Evolutionary conservation across 2,329 filamentous ascomycete genomes (phyloP).

Genomic region (Botrytis elliptica): DNA sequence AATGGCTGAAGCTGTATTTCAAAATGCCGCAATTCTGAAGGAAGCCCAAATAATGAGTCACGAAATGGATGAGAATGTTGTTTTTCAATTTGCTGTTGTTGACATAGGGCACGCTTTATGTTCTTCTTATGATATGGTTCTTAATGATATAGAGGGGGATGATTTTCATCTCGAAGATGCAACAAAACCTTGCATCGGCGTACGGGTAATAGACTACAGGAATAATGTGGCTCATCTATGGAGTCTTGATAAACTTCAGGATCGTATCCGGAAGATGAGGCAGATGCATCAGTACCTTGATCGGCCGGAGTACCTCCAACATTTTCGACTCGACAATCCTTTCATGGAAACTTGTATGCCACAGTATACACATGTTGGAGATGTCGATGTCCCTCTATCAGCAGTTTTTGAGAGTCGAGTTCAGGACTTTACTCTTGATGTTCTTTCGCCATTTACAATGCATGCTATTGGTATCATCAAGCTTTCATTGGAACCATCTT

Average conservation of each 20-base stretch:
- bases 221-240: conserved; percentile 84
- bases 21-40: conserved; percentile 83
- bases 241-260: conserved; percentile 89
- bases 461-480: conserved; percentile 89
- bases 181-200: conserved; percentile 84
- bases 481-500: conserved; percentile 88
- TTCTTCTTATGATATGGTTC: conserved; percentile 94
- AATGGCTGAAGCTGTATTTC: conserved; percentile 89
- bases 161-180: conserved; percentile 78
- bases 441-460: conserved; percentile 87
- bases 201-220: conserved; percentile 89
- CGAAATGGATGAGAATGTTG: conserved; percentile 86
- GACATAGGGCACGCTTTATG: conserved; percentile 84
- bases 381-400: conserved; percentile 86
- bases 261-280: conserved; percentile 86
- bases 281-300: conserved; percentile 97
- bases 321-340: conserved; percentile 88
- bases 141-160: conserved; percentile 85
- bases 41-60: conserved; percentile 98
- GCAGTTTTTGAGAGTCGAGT: conserved; percentile 94
- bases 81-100: conserved; percentile 92
- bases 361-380: conserved; percentile 87
- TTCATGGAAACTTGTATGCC: conserved; percentile 91
- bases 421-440: conserved; percentile 89
- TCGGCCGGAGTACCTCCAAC: conserved; percentile 89